These are phyloP conservation scores for Buxus sempervirens DNA, from an alignment of 164 flowering plant species.

Conservation along the genomic window DNA sequence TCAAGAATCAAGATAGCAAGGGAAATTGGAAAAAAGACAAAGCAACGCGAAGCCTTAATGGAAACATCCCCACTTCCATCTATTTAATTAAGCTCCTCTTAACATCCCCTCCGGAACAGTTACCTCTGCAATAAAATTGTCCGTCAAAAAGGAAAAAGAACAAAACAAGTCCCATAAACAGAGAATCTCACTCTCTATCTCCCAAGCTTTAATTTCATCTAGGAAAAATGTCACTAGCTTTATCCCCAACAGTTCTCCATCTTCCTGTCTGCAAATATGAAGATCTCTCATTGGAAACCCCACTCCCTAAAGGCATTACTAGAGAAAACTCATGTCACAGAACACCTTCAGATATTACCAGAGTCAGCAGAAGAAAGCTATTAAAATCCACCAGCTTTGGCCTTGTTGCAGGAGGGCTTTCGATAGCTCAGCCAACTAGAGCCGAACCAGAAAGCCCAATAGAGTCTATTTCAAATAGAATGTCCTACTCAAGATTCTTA, in stretches of 20 bases:
- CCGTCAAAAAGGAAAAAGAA: not conserved
- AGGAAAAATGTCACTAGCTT: slow-evolving; percentile 35
- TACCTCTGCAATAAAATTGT: not conserved
- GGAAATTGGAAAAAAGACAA: not conserved
- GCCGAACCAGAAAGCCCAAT: slow-evolving; percentile 51
- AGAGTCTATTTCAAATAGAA: slow-evolving; percentile 45
- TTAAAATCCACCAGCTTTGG: slow-evolving; percentile 34
- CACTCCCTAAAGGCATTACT: slow-evolving; percentile 17
- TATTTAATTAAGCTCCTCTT: not conserved
- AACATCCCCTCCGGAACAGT: not conserved
- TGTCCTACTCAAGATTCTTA: slow-evolving; percentile 65
- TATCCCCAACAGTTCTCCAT: slow-evolving; percentile 35
- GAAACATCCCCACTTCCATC: slow-evolving; percentile 8
- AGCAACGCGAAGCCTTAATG: not conserved
- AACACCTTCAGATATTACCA: slow-evolving; percentile 18
- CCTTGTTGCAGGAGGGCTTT: slow-evolving; percentile 30
- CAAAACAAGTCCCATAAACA: too few relatives aligned
- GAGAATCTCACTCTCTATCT: too few relatives aligned
- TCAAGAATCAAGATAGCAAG: slow-evolving; percentile 19
- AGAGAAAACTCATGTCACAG: slow-evolving; percentile 29
- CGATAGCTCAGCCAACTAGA: slow-evolving; percentile 34
- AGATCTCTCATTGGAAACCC: slow-evolving; percentile 34
- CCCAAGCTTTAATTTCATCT: too few relatives aligned
- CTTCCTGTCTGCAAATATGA: slow-evolving; percentile 36
- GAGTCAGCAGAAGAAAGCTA: slow-evolving; percentile 35